Evolutionary conservation across 768 basidiomycete genomes (phyloP), one percentile per base, ranked within the genome.

Genomic region (Coprinellus micaceus): DNA sequence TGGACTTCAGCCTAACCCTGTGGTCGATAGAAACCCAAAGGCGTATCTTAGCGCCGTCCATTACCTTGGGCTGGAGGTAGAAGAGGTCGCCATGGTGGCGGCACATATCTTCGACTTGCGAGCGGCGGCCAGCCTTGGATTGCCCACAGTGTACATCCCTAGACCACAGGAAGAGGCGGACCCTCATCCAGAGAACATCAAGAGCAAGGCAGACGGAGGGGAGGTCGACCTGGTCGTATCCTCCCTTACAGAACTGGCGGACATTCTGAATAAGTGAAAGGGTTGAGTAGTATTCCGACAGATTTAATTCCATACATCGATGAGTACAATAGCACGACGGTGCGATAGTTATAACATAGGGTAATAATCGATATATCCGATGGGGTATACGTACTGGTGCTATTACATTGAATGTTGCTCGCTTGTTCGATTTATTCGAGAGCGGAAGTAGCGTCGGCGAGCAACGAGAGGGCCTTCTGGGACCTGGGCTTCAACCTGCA

Each of bases 1-100:
- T 24, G 12, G 17, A 19, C 24, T 30, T 29, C 10, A 21, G 17
- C 41, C 21, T 13, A 24, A 15, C 43, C 40, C 21, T 24, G 17
- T 33, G 29, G 19, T n/a, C n/a, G 30, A 36, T 57, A 84, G 83
- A 2, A 79, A 80, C 63, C 77, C 77, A 9, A 71, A 77, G 40
- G 73, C 78, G 0, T 88, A 88, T 60, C 67, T 75, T 1, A 72
- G 76, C 2, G 79, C 80, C 1, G 66, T 77, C 0, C 70, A 73
- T 7, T 79, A 85, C 58, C 77, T 88, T 7, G 68, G 74, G 1
- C 58, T 84, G 3, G 67, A 74, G 1, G 80, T 85, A 0, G 61
- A 76, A 10, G 76, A 77, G 39, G 74, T 79, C 37, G 85, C 81
- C 1, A 82, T 89, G 80, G 86, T 88, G 9, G 85, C 86, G 0